A percentile compares a stretch with the other conserved stretches of the same genome.
These are phyloP conservation scores for Diaporthe batatas DNA, from an alignment of 2,329 filamentous ascomycete species.

Conservation along the genomic window DNA sequence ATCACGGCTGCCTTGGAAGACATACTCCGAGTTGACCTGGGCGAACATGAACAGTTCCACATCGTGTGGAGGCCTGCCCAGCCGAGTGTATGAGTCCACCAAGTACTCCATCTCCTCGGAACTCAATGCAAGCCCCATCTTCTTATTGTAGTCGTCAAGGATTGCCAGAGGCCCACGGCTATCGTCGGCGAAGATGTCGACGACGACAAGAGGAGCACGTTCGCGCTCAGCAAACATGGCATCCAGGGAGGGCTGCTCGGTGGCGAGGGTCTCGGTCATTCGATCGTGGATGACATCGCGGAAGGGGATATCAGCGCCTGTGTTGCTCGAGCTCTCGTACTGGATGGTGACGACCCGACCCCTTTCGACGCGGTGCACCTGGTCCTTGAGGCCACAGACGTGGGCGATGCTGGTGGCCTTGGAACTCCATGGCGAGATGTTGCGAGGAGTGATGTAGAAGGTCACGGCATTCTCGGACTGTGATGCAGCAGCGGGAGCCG, in stretches of 20 bases:
- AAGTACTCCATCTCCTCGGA: conserved; percentile 92
- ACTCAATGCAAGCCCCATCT: conserved; percentile 88
- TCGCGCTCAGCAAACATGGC: conserved; percentile 82
- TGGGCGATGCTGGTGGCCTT: conserved; percentile 95
- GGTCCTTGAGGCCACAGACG: conserved; percentile 83
- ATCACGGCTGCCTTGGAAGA: conserved; percentile 35
- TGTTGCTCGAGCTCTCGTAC: conserved; percentile 66
- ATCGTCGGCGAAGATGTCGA: conserved; percentile 76
- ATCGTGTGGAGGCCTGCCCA: conserved; percentile 80
- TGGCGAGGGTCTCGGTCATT: conserved; percentile 90
- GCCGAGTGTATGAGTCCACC: conserved; percentile 82
- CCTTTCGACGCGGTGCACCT: conserved; percentile 85
- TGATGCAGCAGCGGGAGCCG: conserved; percentile 53
- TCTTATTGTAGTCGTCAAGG: conserved; percentile 85
- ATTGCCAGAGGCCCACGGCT: conserved; percentile 76
- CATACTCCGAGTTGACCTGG: conserved; percentile 97
- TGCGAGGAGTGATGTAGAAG: conserved; percentile 83
- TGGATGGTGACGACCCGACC: conserved; percentile 81
- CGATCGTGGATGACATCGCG: conserved; percentile 87
- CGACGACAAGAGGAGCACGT: conserved; percentile 75
- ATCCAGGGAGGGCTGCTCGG: conserved; percentile 75
- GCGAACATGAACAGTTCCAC: conserved; percentile 99
- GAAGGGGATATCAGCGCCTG: conserved; percentile 66
- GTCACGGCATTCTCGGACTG: conserved; percentile 61
- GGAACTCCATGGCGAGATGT: conserved; percentile 97